phyloP scores from a whole-genome alignment of 305 asterid genomes.

The Rubia balearica region DNA sequence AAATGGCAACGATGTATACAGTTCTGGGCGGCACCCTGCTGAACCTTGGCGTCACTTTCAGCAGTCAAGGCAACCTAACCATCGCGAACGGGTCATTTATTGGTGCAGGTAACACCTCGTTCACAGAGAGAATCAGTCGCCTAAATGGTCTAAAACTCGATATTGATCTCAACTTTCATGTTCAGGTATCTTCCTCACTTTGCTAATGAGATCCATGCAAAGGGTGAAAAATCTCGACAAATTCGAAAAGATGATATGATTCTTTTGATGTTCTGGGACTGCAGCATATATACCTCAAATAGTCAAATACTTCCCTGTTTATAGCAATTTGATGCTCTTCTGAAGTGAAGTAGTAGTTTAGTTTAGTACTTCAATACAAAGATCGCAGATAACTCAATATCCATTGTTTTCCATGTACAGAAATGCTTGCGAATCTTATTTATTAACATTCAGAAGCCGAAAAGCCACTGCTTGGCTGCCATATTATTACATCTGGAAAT shows the following conservation, averaged over 20 bases:
- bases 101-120: slow-evolving; percentile 51
- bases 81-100: slow-evolving; percentile 58
- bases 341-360: background rate
- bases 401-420: background rate
- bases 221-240: slow-evolving; percentile 67
- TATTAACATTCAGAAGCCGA: background rate
- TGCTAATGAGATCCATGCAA: slow-evolving; percentile 65
- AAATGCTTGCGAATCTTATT: background rate
- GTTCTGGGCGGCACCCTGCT: slow-evolving; percentile 69
- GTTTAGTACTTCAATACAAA: background rate
- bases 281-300: background rate
- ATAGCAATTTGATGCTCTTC: background rate
- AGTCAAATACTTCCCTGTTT: background rate
- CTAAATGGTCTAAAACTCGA: background rate
- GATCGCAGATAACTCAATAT: background rate
- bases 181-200: slow-evolving; percentile 60
- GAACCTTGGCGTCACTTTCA: slow-evolving; percentile 58
- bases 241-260: slow-evolving; percentile 74
- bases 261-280: background rate
- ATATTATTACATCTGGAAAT: background rate
- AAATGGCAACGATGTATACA: slow-evolving; percentile 86
- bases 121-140: background rate
- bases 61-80: slow-evolving; percentile 47
- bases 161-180: background rate
- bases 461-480: background rate